These are phyloP conservation scores for Fusarium domesticum DNA, from an alignment of 2,329 filamentous ascomycete species.

Conservation along the genomic window DNA sequence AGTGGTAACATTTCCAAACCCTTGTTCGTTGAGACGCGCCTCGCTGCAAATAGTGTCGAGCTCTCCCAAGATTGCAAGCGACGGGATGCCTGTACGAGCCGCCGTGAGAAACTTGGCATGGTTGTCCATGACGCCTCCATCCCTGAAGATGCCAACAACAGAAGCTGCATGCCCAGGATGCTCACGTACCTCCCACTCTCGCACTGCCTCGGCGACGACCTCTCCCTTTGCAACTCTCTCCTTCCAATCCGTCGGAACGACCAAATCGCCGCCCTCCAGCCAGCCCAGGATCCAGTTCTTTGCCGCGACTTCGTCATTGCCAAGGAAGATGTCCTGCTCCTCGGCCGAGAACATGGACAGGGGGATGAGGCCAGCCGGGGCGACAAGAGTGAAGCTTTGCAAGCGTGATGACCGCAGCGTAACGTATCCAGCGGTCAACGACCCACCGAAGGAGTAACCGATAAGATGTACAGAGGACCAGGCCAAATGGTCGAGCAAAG, in stretches of 20 bases:
- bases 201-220: slow-evolving; percentile 46
- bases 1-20: slow-evolving; percentile 22
- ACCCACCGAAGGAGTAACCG: slow-evolving; percentile 50
- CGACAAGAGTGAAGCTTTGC: slow-evolving; percentile 41
- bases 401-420: slow-evolving; percentile 31
- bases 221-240: slow-evolving; percentile 40
- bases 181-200: slow-evolving; percentile 45
- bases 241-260: slow-evolving; percentile 44
- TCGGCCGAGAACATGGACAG: slow-evolving; percentile 26
- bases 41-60: slow-evolving; percentile 21
- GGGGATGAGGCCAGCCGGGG: slow-evolving; percentile 45
- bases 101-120: slow-evolving; percentile 23
- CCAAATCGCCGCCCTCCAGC: slow-evolving; percentile 43
- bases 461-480: slow-evolving; percentile 46
- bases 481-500: slow-evolving; percentile 37
- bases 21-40: slow-evolving; percentile 10
- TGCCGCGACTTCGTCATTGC: slow-evolving; percentile 30
- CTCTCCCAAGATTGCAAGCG: slow-evolving; percentile 24
- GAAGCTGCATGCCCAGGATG: slow-evolving; percentile 46
- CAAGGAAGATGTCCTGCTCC: slow-evolving; percentile 24
- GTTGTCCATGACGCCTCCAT: slow-evolving; percentile 42
- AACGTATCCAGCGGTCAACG: slow-evolving; percentile 39
- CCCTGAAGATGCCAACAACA: slow-evolving; percentile 45
- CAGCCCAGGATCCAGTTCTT: slow-evolving; percentile 37
- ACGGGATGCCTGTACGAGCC: slow-evolving; percentile 6